These are phyloP conservation scores for Adenanthera pavonina DNA, from an alignment of 306 rosid species.

Conservation along the genomic window DNA sequence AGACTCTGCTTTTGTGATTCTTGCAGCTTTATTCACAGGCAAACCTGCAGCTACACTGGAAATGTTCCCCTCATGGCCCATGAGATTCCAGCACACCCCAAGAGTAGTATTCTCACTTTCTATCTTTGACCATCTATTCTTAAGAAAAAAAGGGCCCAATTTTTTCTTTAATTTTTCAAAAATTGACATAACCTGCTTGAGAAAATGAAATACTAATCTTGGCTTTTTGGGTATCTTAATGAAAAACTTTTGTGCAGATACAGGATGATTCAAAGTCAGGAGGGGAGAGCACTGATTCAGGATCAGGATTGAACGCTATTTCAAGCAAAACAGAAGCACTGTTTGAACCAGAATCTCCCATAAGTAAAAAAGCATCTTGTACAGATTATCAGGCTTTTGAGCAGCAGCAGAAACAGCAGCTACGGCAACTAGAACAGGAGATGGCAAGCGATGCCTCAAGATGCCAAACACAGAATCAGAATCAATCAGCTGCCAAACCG, in stretches of 20 bases:
- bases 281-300: conserved; percentile 88
- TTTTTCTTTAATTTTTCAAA: conserved; percentile 1
- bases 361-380: conserved; percentile 67
- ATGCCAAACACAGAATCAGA: conserved; percentile 50
- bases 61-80: conserved; percentile 99
- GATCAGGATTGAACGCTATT: conserved; percentile 58
- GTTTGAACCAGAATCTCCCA: conserved; percentile 77
- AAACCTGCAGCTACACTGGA: conserved; percentile 97
- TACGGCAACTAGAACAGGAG: conserved; percentile 1
- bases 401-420: conserved; percentile 10
- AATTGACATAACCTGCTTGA: conserved; percentile 22
- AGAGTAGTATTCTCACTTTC: conserved; percentile 46
- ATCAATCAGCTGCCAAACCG: conserved; percentile 64
- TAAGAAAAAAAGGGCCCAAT: neutral
- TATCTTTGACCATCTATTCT: conserved; percentile 50
- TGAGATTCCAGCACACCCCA: conserved; percentile 79
- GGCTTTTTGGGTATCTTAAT: neutral
- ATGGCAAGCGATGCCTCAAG: conserved; percentile 42
- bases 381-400: conserved; percentile 46
- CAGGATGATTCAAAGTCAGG: conserved; percentile 84
- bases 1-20: conserved; percentile 69
- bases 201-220: conserved; percentile 7
- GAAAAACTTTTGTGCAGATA: conserved; percentile 15
- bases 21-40: conserved; percentile 84
- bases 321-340: conserved; percentile 67